phyloP scores from a whole-genome alignment of 805 yeast species.

The Geotrichum ghanense region DNA sequence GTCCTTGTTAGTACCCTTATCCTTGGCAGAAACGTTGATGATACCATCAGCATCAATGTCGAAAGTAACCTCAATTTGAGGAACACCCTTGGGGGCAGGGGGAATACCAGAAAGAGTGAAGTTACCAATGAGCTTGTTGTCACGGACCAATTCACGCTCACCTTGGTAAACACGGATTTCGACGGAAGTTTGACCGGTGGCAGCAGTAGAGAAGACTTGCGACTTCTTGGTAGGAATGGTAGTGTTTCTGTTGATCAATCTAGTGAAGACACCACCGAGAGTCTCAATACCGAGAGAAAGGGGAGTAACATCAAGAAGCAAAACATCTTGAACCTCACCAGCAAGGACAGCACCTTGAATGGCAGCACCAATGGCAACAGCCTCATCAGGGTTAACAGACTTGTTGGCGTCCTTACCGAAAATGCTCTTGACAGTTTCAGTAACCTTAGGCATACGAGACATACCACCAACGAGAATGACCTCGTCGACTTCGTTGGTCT shows the following conservation, averaged over 20 bases:
- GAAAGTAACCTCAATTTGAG: slow-evolving; percentile 88
- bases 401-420: slow-evolving; percentile 80
- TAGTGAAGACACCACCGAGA: slow-evolving; percentile 94
- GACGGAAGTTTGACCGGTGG: slow-evolving; percentile 92
- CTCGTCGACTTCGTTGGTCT: slow-evolving; percentile 58
- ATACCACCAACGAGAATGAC: slow-evolving; percentile 83
- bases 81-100: slow-evolving; percentile 91
- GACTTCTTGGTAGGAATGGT: slow-evolving; percentile 96
- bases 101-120: slow-evolving; percentile 91
- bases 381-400: slow-evolving; percentile 92
- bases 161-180: slow-evolving; percentile 99
- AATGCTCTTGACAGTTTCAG: slow-evolving; percentile 60
- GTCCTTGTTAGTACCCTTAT: slow-evolving; percentile 86
- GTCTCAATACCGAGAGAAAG: slow-evolving; percentile 93
- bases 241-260: slow-evolving; percentile 85
- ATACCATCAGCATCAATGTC: slow-evolving; percentile 97
- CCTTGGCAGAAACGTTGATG: slow-evolving; percentile 89
- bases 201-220: slow-evolving; percentile 92
- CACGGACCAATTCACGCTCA: slow-evolving; percentile 96
- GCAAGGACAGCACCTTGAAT: slow-evolving; percentile 95
- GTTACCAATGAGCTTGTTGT: slow-evolving; percentile 95
- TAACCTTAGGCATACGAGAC: slow-evolving; percentile 87
- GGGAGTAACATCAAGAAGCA: slow-evolving; percentile 82
- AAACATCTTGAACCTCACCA: slow-evolving; percentile 89
- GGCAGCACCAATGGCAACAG: slow-evolving; percentile 94